Evolutionary conservation across 306 rosid species (phyloP).

Genomic region (Alnus glutinosa): DNA sequence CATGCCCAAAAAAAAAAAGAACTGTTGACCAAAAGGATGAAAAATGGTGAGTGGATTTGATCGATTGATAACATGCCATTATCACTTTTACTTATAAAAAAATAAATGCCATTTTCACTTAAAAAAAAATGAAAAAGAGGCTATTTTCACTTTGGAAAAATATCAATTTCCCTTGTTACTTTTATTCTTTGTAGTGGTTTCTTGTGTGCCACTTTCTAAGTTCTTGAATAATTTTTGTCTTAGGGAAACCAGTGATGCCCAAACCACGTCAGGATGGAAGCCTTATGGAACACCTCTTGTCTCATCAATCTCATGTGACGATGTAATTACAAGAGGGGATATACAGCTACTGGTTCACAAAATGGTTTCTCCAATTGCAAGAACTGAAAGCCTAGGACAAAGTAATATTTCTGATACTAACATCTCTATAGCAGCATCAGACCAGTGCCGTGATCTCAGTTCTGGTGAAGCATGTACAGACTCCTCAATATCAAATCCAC

Average conservation of each 20-base stretch:
- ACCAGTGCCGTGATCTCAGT: slow-evolving; percentile 31
- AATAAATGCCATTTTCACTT: neutral
- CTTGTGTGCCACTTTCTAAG: slow-evolving; percentile 19
- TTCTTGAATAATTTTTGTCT: slow-evolving; percentile 17
- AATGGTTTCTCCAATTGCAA: slow-evolving; percentile 71
- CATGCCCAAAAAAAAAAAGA: neutral
- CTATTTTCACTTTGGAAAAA: neutral
- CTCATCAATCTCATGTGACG: slow-evolving; percentile 65
- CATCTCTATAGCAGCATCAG: slow-evolving; percentile 38
- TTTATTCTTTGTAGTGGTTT: neutral
- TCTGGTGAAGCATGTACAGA: slow-evolving; percentile 43
- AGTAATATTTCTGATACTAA: slow-evolving; percentile 49
- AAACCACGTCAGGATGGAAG: slow-evolving; percentile 73
- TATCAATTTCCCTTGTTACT: neutral
- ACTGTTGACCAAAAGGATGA: neutral
- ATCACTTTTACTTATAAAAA: neutral
- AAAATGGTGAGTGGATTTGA: neutral
- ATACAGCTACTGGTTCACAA: slow-evolving; percentile 60
- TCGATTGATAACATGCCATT: slow-evolving; percentile 10
- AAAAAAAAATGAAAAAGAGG: neutral
- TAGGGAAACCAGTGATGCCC: slow-evolving; percentile 61
- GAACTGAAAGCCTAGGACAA: slow-evolving; percentile 49
- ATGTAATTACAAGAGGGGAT: slow-evolving; percentile 63
- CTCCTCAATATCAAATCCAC: slow-evolving; percentile 40
- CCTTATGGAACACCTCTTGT: slow-evolving; percentile 84